phyloP scores from a whole-genome alignment of 2,329 filamentous ascomycete genomes.

The Fusarium ambrosium region DNA sequence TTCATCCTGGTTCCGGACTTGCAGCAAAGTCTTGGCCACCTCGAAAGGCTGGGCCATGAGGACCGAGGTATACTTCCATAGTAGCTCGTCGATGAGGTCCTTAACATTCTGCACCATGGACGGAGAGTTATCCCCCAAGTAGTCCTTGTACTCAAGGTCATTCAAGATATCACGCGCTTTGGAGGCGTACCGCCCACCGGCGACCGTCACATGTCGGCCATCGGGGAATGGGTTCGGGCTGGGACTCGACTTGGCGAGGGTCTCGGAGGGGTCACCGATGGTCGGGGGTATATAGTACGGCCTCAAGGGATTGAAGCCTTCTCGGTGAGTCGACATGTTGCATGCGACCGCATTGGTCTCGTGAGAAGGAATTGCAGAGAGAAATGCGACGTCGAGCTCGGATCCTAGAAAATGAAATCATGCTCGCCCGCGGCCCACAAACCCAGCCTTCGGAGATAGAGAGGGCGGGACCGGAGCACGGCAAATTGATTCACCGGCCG shows the following conservation, averaged over 20 bases:
- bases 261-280: conserved; percentile 62
- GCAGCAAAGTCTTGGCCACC: conserved; percentile 93
- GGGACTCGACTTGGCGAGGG: conserved; percentile 51
- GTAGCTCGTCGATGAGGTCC: conserved; percentile 83
- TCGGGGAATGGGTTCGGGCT: conserved; percentile 62
- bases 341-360: conserved; percentile 45
- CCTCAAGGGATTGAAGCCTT: conserved; percentile 73
- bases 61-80: conserved; percentile 93
- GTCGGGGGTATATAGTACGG: conserved; percentile 77
- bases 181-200: conserved; percentile 52
- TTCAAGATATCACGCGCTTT: conserved; percentile 88
- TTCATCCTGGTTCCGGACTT: conserved; percentile 75
- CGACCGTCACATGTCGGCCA: conserved; percentile 56
- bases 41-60: conserved; percentile 96
- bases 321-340: conserved; percentile 61
- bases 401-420: conserved; percentile 52
- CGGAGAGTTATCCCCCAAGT: conserved; percentile 81
- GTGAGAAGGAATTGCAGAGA: conserved; percentile 29
- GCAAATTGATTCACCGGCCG: conserved; percentile 54
- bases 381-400: conserved; percentile 38
- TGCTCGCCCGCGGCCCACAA: conserved; percentile 39
- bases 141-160: conserved; percentile 93
- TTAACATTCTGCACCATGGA: conserved; percentile 81
- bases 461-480: conserved; percentile 41
- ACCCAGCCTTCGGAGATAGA: conserved; percentile 43